These are phyloP conservation scores for Tuber calosporum DNA, from an alignment of 495 filamentous ascomycete species.

Conservation along the genomic window DNA sequence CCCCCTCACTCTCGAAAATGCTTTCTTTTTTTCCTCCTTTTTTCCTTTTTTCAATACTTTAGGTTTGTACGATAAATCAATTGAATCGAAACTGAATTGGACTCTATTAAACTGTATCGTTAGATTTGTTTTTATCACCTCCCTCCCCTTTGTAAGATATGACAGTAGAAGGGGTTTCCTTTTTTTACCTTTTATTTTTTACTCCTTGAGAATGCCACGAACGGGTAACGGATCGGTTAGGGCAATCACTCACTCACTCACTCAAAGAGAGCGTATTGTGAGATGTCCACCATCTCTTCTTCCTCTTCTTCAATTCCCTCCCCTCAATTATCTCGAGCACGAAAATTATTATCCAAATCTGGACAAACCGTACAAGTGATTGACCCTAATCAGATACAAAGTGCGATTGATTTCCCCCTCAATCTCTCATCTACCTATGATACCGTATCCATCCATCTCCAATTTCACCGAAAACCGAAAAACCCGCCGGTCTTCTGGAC, in stretches of 20 bases:
- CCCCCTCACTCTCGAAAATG: not conserved
- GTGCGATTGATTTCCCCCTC: not conserved
- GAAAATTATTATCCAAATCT: too few species aligned
- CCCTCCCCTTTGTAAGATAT: not conserved
- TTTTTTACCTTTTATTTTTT: not conserved
- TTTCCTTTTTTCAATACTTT: not conserved
- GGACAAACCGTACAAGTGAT: too few species aligned
- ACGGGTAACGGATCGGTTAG: constrained; percentile 2
- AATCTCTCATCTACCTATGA: too few species aligned
- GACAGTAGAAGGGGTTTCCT: not conserved
- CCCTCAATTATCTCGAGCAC: too few species aligned
- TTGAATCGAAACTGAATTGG: not conserved
- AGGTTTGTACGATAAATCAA: not conserved
- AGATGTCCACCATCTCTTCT: not conserved
- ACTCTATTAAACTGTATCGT: not conserved
- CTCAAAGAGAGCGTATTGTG: not conserved
- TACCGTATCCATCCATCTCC: too few species aligned
- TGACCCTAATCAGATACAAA: not conserved
- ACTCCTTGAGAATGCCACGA: not conserved
- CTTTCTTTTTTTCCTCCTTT: not conserved
- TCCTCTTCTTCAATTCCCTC: not conserved
- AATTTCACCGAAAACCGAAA: not conserved
- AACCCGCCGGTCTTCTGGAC: not conserved
- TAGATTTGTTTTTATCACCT: not conserved
- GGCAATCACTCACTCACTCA: too few species aligned